Conservation (phyloP, 352 stramenopile species). For the Pythium periplocum region DNA sequence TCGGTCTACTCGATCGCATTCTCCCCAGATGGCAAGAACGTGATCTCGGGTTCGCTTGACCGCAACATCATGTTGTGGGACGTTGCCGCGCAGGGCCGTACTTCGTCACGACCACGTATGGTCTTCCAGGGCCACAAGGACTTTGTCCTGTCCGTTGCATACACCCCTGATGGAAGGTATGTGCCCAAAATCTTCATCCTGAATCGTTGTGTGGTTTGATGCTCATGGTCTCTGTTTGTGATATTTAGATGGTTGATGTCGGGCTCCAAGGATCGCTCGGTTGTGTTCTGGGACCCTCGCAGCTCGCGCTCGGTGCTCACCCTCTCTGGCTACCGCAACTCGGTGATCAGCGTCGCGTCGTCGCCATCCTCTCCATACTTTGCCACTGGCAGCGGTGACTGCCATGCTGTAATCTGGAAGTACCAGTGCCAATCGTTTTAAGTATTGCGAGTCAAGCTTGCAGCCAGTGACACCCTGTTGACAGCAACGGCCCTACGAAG, state of each 20-base stretch:
- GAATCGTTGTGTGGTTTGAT: no score
- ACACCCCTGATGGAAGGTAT: slow-evolving; percentile 85
- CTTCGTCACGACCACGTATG: slow-evolving; percentile 78
- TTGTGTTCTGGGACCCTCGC: slow-evolving; percentile 84
- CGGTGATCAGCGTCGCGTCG: slow-evolving; percentile 82
- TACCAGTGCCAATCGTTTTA: slow-evolving; percentile 88
- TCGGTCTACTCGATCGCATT: slow-evolving; percentile 88
- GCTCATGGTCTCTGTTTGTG: neutral
- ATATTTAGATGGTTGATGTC: slow-evolving; percentile 76
- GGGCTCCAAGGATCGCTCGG: slow-evolving; percentile 80
- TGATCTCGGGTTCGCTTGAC: slow-evolving; percentile 83
- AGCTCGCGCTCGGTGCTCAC: slow-evolving; percentile 79
- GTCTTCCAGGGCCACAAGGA: slow-evolving; percentile 86
- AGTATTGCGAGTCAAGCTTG: slow-evolving; percentile 4
- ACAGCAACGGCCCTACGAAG: slow-evolving; percentile 6
- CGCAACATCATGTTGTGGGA: slow-evolving; percentile 88
- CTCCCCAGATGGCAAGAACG: slow-evolving; percentile 81
- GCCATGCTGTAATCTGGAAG: slow-evolving; percentile 84
- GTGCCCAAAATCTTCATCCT: neutral
- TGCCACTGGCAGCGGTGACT: slow-evolving; percentile 78
- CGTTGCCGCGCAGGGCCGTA: slow-evolving; percentile 69
- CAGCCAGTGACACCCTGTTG: slow-evolving; percentile 2
- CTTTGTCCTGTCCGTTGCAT: slow-evolving; percentile 81
- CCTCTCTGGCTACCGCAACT: slow-evolving; percentile 81
- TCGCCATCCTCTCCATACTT: slow-evolving; percentile 84